Base-by-base conservation (phyloP, 2,329 filamentous ascomycete species). In the Byssochlamys sp. region DNA sequence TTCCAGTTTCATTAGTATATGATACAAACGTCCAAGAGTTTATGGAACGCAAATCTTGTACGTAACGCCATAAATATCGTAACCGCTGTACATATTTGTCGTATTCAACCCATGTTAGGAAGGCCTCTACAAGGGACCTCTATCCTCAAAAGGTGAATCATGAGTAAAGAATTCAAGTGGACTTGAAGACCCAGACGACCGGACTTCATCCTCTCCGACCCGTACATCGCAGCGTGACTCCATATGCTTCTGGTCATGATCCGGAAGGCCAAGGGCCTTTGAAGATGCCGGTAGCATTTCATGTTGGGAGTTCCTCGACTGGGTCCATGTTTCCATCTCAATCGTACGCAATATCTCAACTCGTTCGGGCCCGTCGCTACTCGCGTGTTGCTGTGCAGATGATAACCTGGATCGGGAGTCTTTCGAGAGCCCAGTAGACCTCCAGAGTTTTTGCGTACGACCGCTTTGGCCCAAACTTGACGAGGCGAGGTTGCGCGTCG, bases 321-420 rank as follows among this genome's bases (percentile, higher is more conserved):
- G 69, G 10, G 64, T 62, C 62, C 66, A 71, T 1, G 63, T 70
- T 31, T 72, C 65, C 65, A 73, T 67, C 56, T 73, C 71, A 1
- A 73, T 65, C 4, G 71, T 73, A 25, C 70, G 69, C 54, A 72
- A 59, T 14, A 72, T 67, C 53, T 67, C 67, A 28, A 71, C 62
- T 2, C 64, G 68, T 53, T 65, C 59, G 4, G 48, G 39, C 3
- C 52, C 55, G 35, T 66, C 65, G 9, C 9, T 60, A 26, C n/a
- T 24, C 24, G 63, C 51, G 63, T 60, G 39, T 59, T 60, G 6
- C 58, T 60, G 29, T 58, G 58, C 19, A 58, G 63, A 14, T 59
- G 62, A 2, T 56, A 58, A 19, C 49, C 59, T 29, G 4, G 61
- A 35, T 4, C 60, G 62, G 3, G 66, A 66, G 50, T 57, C 53